Evolutionary conservation across 23 red algal species (phyloP).

Genomic region (Gracilaria gracilis): DNA sequence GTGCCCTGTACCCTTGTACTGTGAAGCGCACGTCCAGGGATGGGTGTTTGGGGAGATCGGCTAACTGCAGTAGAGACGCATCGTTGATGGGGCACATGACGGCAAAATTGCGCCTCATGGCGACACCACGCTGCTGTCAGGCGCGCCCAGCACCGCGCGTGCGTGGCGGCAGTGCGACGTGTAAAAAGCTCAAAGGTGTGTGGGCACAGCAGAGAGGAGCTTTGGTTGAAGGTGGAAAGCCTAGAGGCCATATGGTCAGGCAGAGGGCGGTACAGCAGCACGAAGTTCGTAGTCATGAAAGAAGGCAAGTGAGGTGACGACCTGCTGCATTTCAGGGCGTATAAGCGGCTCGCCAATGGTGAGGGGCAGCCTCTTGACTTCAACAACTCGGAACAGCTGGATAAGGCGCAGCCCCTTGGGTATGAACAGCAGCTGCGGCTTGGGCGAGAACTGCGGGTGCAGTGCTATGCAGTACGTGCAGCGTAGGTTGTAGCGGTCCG

Average conservation of each 20-base stretch:
- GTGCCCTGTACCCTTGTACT: conserved; percentile 97
- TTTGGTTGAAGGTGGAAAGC: conserved; percentile 73
- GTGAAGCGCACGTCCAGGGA: conserved; percentile 86
- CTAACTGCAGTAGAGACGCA: conserved; percentile 68
- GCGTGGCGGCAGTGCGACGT: conserved; percentile 40
- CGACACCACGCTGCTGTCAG: conserved; percentile 36
- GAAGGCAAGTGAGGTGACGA: neutral
- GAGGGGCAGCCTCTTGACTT: conserved; percentile 84
- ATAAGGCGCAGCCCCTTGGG: no score
- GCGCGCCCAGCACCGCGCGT: conserved; percentile 71
- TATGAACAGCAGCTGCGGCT: conserved; percentile 65
- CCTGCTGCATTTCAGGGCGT: conserved; percentile 50
- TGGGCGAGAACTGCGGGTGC: conserved; percentile 56
- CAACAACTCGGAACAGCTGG: no score
- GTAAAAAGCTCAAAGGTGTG: conserved; percentile 78
- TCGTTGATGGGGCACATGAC: conserved; percentile 90
- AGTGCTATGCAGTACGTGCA: conserved; percentile 96
- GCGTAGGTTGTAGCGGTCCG: conserved; percentile 95
- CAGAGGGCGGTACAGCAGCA: conserved; percentile 64
- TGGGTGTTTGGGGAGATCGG: conserved; percentile 40
- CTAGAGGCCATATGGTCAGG: conserved; percentile 47
- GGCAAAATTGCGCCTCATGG: conserved; percentile 87
- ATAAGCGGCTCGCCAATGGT: conserved; percentile 93
- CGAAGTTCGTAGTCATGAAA: conserved; percentile 85
- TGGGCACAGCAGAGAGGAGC: conserved; percentile 69